A percentile compares a stretch with the other conserved stretches of the same genome.
Conservation (phyloP, 495 filamentous ascomycete genomes). For the Penicillium atrosanguineum region DNA sequence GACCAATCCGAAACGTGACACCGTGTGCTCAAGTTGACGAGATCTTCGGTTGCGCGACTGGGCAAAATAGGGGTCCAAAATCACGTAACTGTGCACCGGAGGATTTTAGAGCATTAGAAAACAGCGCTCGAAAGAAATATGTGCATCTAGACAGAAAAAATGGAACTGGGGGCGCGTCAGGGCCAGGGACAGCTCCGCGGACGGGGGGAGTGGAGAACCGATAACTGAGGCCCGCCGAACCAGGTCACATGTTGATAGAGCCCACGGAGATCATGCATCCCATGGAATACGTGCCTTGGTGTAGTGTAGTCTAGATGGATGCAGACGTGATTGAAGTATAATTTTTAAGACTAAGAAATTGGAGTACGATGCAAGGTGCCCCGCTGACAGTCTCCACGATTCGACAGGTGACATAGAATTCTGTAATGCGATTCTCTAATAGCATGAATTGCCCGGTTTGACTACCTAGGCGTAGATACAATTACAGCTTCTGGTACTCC, state of each 20-base stretch:
- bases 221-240: background rate
- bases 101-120: background rate
- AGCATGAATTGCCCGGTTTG: constrained; percentile 8
- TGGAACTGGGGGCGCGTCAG: constrained; percentile 1
- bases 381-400: background rate
- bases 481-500: constrained; percentile 94
- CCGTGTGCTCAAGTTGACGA: constrained; percentile 13
- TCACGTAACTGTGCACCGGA: too few species aligned
- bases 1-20: constrained; percentile 12
- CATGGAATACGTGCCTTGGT: background rate
- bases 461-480: constrained; percentile 19
- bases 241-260: background rate
- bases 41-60: constrained; percentile 1
- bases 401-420: constrained; percentile 13
- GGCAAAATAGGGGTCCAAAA: background rate
- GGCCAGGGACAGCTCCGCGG: background rate
- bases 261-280: background rate
- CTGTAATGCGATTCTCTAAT: constrained; percentile 17
- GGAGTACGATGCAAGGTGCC: background rate
- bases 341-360: background rate
- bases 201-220: constrained; percentile 7
- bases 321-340: background rate
- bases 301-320: background rate
- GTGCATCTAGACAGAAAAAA: background rate
- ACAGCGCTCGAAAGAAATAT: background rate